Base-by-base conservation (phyloP, 345 rosid species). In the Isatis tinctoria region DNA sequence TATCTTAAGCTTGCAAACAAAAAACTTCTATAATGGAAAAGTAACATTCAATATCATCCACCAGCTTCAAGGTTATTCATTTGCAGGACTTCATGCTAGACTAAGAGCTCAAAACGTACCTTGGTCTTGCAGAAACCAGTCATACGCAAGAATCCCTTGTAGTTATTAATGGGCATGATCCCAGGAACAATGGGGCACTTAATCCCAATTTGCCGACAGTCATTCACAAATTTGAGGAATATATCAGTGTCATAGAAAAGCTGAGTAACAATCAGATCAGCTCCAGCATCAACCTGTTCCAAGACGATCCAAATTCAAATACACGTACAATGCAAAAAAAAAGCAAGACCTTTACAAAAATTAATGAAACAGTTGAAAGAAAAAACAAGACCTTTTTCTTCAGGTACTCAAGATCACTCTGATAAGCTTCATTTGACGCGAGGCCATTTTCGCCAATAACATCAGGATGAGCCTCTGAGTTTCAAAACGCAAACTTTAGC, bases 111-210 rank as follows among this genome's bases (percentile, higher is more conserved):
- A 13, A 39, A 17, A 40, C 14, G 1, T 58, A 93, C 98, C 93
- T 84, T 91, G 11, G 98, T 91, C 73, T 94, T 94, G 82, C 98
- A 91, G 70, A 94, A 94, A 48, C 97, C 98, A 74, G 96, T 83
- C 98, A 94, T 94, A 22, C 97, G 89, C 47, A 89, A 20, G 85
- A 94, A 91, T 32, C 98, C 96, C 78, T 84, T 93, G 82, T 93
- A 93, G 83, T 91, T 94, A 71, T 86, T 83, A 67, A 94, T 94
- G 30, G 97, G 97, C 97, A 94, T 94, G 54, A 94, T 94, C 40
- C 96, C 98, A 67, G 98, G 97, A 69, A 94, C 98, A 59, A 91
- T 85, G 44, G 97, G 98, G 60, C 95, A 91, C 5, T 76, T 81
- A 1, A 94, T 91, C 65, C 98, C 97, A 17, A 94, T 86, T 85